Evolutionary conservation across 2,329 filamentous ascomycete species (phyloP).

Genomic region (Alternaria consortialis): DNA sequence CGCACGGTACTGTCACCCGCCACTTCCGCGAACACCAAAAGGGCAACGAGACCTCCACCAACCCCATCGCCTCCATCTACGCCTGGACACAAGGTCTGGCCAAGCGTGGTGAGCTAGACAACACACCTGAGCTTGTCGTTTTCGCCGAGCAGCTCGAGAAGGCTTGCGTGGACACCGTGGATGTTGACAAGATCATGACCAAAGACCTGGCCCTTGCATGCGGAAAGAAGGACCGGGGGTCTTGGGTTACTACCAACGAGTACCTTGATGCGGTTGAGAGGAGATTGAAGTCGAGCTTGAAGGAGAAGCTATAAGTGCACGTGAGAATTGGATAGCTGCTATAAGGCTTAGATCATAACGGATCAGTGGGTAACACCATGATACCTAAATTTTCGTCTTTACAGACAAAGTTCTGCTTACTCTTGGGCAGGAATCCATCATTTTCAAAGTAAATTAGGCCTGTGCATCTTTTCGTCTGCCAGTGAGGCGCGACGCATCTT

Average conservation of each 20-base stretch:
- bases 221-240: conserved; percentile 82
- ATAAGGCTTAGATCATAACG: not conserved
- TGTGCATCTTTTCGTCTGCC: not conserved
- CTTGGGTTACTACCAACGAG: conserved; percentile 88
- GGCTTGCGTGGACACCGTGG: conserved; percentile 93
- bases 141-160: conserved; percentile 93
- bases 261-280: conserved; percentile 94
- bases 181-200: conserved; percentile 96
- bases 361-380: conserved; percentile 5
- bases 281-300: conserved; percentile 81
- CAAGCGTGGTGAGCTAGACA: conserved; percentile 92
- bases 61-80: conserved; percentile 99
- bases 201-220: conserved; percentile 97
- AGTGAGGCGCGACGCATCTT: conserved; percentile 3
- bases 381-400: not conserved
- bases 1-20: conserved; percentile 96
- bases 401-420: conserved; percentile 7
- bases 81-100: conserved; percentile 96
- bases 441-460: not conserved
- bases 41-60: conserved; percentile 95
- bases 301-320: conserved; percentile 73
- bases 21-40: conserved; percentile 99
- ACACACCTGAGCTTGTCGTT: conserved; percentile 87
- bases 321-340: not conserved
- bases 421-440: conserved; percentile 6